Conservation (phyloP, 1,284 basidiomycete genomes). For the Marasmius sp. region DNA sequence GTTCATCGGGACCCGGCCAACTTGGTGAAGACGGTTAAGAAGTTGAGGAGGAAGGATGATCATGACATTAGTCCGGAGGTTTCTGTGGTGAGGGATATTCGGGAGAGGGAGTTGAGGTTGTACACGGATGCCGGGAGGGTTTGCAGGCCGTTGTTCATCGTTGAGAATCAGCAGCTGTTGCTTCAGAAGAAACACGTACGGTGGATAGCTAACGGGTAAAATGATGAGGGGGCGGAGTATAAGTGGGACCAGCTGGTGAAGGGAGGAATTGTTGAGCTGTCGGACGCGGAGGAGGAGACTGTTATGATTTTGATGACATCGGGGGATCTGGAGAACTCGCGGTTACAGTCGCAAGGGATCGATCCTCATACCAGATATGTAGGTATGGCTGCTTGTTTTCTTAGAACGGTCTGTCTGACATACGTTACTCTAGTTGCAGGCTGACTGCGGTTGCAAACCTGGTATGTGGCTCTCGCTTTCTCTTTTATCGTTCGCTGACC, state of each 20-base stretch:
- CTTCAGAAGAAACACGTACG: conserved; percentile 86
- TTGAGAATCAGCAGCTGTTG: conserved; percentile 85
- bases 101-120: conserved; percentile 91
- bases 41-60: conserved; percentile 91
- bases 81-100: conserved; percentile 95
- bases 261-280: conserved; percentile 88
- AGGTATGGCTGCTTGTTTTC: conserved; percentile 31
- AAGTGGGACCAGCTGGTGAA: conserved; percentile 89
- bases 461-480: too few species aligned
- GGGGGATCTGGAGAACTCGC: conserved; percentile 88
- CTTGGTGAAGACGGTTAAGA: conserved; percentile 91
- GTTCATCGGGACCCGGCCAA: conserved; percentile 96
- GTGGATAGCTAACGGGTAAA: conserved; percentile 59
- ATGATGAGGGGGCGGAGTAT: conserved; percentile 62
- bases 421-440: conserved; percentile 66
- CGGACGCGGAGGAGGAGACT: conserved; percentile 99
- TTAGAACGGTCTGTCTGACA: conserved; percentile 1
- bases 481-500: too few species aligned
- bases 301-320: conserved; percentile 99
- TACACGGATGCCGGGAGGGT: conserved; percentile 98
- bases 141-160: conserved; percentile 95
- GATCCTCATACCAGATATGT: conserved; percentile 84
- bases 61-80: conserved; percentile 97
- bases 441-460: conserved; percentile 94
- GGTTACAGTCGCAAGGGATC: conserved; percentile 63